These are phyloP conservation scores for Hapsidospora chrysogenum DNA, from an alignment of 495 filamentous ascomycete genomes.

Conservation along the genomic window DNA sequence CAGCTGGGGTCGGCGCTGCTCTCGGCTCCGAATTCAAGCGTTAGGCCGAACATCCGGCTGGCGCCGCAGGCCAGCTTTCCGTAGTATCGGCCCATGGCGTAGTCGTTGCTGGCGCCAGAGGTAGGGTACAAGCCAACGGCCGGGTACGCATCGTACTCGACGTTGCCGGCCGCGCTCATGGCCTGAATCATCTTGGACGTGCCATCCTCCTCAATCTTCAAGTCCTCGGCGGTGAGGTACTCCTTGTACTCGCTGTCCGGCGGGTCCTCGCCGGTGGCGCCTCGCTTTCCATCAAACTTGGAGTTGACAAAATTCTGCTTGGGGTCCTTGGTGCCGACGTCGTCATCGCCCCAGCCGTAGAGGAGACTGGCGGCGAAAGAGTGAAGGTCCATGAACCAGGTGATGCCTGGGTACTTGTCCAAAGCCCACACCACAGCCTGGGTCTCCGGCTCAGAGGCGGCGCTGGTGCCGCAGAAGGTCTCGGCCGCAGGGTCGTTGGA, in stretches of 20 bases:
- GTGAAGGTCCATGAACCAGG: constrained; percentile 28
- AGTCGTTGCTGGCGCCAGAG: constrained; percentile 19
- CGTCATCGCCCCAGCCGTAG: constrained; percentile 24
- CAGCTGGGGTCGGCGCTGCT: constrained; percentile 11
- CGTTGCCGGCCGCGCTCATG: constrained; percentile 13
- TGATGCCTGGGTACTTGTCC: constrained; percentile 18
- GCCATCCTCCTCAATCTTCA: constrained; percentile 7
- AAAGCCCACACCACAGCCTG: constrained; percentile 17
- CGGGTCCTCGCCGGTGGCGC: constrained; percentile 7
- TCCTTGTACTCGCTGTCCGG: constrained; percentile 13
- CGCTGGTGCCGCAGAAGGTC: constrained; percentile 14
- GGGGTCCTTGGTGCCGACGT: constrained; percentile 13
- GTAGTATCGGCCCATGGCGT: constrained; percentile 13
- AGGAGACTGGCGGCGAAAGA: constrained; percentile 13
- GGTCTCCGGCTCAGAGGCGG: constrained; percentile 21
- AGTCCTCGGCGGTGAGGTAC: constrained; percentile 14
- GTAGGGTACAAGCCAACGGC: constrained; percentile 18
- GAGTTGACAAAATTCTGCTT: constrained; percentile 19
- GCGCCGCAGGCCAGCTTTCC: constrained; percentile 4
- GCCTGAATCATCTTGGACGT: constrained; percentile 10
- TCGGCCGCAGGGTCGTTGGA: constrained; percentile 13
- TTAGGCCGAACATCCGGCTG: constrained; percentile 16
- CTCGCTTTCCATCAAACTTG: constrained; percentile 18
- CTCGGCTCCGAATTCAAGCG: constrained; percentile 23
- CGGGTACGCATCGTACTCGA: constrained; percentile 13